phyloP scores from a whole-genome alignment of 2,329 filamentous ascomycete species.

The Talaromyces sp. region DNA sequence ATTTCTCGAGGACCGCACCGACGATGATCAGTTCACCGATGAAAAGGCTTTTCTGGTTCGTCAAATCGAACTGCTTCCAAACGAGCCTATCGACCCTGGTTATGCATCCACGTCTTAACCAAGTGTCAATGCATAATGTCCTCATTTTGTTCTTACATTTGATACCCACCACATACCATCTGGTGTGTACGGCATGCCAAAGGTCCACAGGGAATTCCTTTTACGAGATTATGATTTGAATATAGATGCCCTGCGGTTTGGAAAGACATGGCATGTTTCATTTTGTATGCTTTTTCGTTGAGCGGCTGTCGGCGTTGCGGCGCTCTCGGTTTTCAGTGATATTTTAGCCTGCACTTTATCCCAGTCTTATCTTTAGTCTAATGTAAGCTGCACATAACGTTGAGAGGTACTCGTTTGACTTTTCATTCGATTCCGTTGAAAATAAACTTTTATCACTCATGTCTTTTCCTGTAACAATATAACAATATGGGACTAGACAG shows the following conservation, averaged over 20 bases:
- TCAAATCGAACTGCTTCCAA: conserved; percentile 62
- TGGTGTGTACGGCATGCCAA: neutral
- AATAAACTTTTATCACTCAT: too few relatives aligned
- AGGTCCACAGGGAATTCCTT: neutral
- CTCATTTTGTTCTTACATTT: neutral
- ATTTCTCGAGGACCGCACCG: conserved; percentile 89
- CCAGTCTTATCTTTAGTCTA: neutral
- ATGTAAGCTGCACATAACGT: neutral
- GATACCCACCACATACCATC: neutral
- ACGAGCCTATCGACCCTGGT: conserved; percentile 34
- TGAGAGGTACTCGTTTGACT: neutral
- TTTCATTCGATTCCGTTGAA: too few relatives aligned
- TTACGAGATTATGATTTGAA: neutral
- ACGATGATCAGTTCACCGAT: conserved; percentile 97
- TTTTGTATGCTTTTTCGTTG: neutral
- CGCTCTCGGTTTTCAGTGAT: neutral
- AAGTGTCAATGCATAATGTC: neutral
- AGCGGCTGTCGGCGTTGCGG: neutral
- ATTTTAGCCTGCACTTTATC: neutral
- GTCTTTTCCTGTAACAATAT: too few relatives aligned
- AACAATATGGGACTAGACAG: too few relatives aligned
- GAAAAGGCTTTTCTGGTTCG: conserved; percentile 96
- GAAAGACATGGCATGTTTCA: neutral
- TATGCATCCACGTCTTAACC: conserved; percentile 22
- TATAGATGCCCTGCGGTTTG: neutral